Percentiles rank a stretch among this genome's conserved stretches.
Evolutionary conservation across 2,329 filamentous ascomycete species (phyloP).

Genomic region (Ambrosiella xylebori): DNA sequence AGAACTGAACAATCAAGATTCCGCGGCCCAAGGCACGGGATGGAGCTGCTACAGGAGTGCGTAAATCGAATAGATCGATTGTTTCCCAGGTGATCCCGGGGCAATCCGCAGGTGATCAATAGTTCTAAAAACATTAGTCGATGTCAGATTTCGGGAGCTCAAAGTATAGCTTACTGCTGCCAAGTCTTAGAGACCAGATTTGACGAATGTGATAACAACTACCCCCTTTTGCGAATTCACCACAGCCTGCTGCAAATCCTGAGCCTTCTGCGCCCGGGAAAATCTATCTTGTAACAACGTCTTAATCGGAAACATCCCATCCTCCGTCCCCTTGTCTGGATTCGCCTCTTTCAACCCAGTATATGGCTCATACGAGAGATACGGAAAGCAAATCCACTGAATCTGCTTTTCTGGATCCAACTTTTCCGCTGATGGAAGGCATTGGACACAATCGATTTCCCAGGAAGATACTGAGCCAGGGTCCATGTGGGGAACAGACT

Average conservation of each 20-base stretch:
- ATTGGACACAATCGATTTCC: background rate
- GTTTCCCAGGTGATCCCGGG: background rate
- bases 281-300: constrained; percentile 25
- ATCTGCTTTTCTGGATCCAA: constrained; percentile 10
- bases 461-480: background rate
- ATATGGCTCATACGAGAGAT: constrained; percentile 29
- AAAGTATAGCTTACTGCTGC: constrained; percentile 22
- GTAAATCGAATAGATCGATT: background rate
- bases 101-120: background rate
- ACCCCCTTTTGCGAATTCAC: constrained; percentile 17
- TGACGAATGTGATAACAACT: constrained; percentile 32
- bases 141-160: no score
- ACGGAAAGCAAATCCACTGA: constrained; percentile 30
- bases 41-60: background rate
- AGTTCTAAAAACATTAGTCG: background rate
- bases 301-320: constrained; percentile 24
- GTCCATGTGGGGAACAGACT: background rate
- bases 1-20: background rate
- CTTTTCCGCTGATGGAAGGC: background rate
- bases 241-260: constrained; percentile 2
- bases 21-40: background rate
- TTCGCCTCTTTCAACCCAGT: constrained; percentile 18
- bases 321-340: constrained; percentile 16
- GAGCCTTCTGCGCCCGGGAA: background rate
- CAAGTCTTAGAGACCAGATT: constrained; percentile 29